phyloP scores from a whole-genome alignment of 768 basidiomycete genomes.

The Cyathus striatus region DNA sequence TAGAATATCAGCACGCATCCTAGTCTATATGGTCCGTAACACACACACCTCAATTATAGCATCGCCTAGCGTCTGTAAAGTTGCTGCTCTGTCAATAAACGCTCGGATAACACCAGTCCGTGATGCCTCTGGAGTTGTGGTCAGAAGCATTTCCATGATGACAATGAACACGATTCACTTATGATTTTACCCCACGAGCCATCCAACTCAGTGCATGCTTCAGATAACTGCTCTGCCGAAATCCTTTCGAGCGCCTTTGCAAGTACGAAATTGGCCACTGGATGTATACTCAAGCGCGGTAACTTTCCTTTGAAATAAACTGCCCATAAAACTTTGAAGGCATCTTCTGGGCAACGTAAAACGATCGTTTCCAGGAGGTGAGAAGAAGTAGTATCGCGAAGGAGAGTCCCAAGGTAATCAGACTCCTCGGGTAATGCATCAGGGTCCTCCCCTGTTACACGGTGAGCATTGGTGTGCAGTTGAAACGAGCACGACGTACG shows the following conservation, averaged over 20 bases:
- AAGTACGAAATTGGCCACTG: constrained; percentile 92
- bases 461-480: neutral
- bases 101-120: constrained; percentile 78
- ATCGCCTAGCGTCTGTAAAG: constrained; percentile 39
- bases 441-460: constrained; percentile 16
- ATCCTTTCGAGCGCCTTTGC: constrained; percentile 71
- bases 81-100: constrained; percentile 61
- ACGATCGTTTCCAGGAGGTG: constrained; percentile 86
- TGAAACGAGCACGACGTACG: constrained; percentile 36
- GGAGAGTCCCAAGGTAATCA: constrained; percentile 76
- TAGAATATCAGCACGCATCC: neutral
- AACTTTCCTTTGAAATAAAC: constrained; percentile 77
- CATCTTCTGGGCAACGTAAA: constrained; percentile 47
- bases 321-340: constrained; percentile 69
- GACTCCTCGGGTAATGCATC: constrained; percentile 42
- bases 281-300: constrained; percentile 71
- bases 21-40: neutral
- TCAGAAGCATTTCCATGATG: neutral
- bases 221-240: constrained; percentile 47
- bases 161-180: constrained; percentile 41
- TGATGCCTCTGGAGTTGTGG: constrained; percentile 51
- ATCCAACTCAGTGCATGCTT: constrained; percentile 55
- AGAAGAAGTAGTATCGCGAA: constrained; percentile 85
- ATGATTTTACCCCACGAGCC: constrained; percentile 57
- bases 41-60: constrained; percentile 52